Conservation (phyloP, 306 rosid species). For the Carpinus viminea region DNA sequence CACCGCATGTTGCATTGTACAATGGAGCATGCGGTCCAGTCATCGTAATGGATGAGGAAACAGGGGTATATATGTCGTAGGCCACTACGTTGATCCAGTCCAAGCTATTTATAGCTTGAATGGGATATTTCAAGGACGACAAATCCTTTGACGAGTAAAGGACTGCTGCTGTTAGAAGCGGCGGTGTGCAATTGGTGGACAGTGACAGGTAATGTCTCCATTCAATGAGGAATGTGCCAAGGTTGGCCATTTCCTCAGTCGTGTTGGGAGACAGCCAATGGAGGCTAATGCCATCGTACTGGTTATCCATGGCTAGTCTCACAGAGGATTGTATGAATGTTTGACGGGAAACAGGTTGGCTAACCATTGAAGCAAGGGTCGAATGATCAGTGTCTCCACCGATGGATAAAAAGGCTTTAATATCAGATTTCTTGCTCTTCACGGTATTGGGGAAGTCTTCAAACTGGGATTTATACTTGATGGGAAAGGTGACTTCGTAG, state of each 20-base stretch:
- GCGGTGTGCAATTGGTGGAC: background rate
- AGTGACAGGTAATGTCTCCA: slow-evolving; percentile 26
- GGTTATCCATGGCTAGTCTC: slow-evolving; percentile 22
- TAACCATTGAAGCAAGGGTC: slow-evolving; percentile 28
- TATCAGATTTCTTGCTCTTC: slow-evolving; percentile 29
- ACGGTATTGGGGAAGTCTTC: slow-evolving; percentile 34
- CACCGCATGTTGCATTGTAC: background rate
- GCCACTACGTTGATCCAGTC: slow-evolving; percentile 42
- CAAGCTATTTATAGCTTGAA: background rate
- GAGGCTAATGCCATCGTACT: slow-evolving; percentile 42
- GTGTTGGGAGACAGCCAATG: slow-evolving; percentile 38
- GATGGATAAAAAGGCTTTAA: slow-evolving; percentile 46
- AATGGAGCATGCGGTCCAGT: slow-evolving; percentile 37
- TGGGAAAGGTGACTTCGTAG: slow-evolving; percentile 9
- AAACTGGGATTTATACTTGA: slow-evolving; percentile 10
- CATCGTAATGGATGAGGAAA: slow-evolving; percentile 3
- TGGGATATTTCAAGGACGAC: background rate
- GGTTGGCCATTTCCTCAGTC: slow-evolving; percentile 30
- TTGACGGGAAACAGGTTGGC: slow-evolving; percentile 27
- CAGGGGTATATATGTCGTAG: slow-evolving; percentile 39
- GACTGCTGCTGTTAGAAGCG: background rate
- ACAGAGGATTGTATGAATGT: slow-evolving; percentile 55
- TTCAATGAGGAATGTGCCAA: slow-evolving; percentile 36
- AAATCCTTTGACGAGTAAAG: background rate
- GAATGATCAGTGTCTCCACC: slow-evolving; percentile 24